phyloP scores from a whole-genome alignment of 441 rosid species.

The Gossypium laxum region DNA sequence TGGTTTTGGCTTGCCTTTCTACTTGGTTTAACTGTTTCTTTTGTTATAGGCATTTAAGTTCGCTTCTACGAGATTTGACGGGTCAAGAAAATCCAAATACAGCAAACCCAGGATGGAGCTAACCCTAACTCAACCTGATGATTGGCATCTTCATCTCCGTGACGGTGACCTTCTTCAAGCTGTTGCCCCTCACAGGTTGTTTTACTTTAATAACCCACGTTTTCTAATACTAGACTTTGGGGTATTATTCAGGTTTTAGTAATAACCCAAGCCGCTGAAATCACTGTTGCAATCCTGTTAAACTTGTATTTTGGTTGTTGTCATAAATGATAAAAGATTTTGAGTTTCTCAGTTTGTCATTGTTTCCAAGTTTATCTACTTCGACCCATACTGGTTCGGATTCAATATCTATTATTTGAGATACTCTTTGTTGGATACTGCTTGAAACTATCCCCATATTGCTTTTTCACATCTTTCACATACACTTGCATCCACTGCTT shows the following conservation, averaged over 20 bases:
- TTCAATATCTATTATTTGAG: not conserved
- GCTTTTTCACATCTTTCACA: not conserved
- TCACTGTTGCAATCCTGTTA: not conserved
- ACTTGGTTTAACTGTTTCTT: not conserved
- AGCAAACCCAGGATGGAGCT: slow-evolving; percentile 51
- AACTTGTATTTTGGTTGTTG: not conserved
- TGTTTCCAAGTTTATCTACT: not conserved
- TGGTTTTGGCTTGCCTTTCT: not conserved
- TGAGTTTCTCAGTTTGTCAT: not conserved
- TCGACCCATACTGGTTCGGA: not conserved
- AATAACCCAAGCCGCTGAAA: not conserved
- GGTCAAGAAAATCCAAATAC: slow-evolving; percentile 12
- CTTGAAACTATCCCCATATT: not conserved
- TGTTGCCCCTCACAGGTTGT: slow-evolving; percentile 58
- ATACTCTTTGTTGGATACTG: not conserved
- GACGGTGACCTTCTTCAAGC: slow-evolving; percentile 62
- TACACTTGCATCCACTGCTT: not conserved
- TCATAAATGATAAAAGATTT: too few species aligned
- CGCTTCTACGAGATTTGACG: not conserved
- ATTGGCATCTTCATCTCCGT: slow-evolving; percentile 92
- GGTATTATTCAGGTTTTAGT: not conserved
- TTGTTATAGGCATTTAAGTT: slow-evolving; percentile 8
- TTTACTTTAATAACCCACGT: not conserved
- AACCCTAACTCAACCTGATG: slow-evolving; percentile 61
- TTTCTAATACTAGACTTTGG: not conserved